A percentile compares a stretch with the other conserved stretches of the same genome.
Conservation (phyloP, 495 filamentous ascomycete genomes). For the Durotheca rogersii region DNA sequence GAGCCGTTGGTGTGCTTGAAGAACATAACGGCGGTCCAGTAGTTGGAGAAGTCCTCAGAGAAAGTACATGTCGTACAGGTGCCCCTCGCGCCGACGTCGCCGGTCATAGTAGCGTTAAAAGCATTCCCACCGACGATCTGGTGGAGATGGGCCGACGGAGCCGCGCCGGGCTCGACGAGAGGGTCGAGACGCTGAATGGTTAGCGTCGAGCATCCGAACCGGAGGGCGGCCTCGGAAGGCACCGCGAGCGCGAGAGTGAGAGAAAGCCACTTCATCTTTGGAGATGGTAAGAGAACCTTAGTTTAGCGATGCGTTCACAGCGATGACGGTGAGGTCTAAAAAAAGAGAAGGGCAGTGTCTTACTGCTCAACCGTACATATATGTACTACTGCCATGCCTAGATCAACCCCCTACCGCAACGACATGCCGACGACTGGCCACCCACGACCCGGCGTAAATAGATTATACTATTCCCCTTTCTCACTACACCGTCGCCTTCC, state of each 20-base stretch:
- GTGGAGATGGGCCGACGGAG: conserved; percentile 51
- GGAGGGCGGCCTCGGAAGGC: conserved; percentile 47
- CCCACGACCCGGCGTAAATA: conserved; percentile 2
- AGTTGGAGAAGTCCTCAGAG: conserved; percentile 51
- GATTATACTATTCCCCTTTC: conserved; percentile 18
- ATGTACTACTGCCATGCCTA: conserved; percentile 5
- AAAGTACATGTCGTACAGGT: conserved; percentile 52
- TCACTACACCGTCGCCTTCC: conserved; percentile 9
- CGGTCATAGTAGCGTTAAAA: conserved; percentile 52
- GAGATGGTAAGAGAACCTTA: background rate
- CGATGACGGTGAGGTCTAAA: conserved; percentile 3
- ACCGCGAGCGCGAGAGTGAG: conserved; percentile 40
- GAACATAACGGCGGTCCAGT: conserved; percentile 55
- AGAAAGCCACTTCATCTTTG: conserved; percentile 50
- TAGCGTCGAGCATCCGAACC: conserved; percentile 52
- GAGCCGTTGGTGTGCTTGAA: conserved; percentile 55
- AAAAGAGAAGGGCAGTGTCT: background rate
- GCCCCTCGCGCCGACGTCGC: conserved; percentile 43
- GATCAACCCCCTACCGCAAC: background rate
- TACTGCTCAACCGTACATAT: conserved; percentile 7
- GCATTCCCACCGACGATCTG: conserved; percentile 54
- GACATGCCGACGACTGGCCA: conserved; percentile 24
- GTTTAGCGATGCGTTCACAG: background rate
- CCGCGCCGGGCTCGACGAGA: conserved; percentile 48
- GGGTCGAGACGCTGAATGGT: conserved; percentile 53